Evolutionary conservation across 306 rosid species (phyloP).

Genomic region (Vigna angularis): DNA sequence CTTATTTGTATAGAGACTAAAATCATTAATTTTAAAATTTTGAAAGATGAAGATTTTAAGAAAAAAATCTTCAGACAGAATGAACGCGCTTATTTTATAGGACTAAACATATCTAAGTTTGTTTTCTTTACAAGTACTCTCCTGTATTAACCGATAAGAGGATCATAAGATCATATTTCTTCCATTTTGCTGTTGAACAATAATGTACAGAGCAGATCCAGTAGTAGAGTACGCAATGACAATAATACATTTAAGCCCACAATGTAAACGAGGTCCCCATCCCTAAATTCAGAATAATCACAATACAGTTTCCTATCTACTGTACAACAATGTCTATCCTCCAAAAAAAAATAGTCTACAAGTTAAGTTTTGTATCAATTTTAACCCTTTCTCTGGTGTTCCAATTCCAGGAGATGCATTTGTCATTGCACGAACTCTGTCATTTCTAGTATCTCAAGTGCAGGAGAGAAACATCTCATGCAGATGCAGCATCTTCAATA

Average conservation of each 20-base stretch:
- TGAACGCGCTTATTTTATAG: no score
- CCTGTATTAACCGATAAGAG: constrained; percentile 4
- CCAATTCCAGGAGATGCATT: constrained; percentile 54
- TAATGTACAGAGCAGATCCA: constrained; percentile 53
- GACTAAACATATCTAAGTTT: no score
- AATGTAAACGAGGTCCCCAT: constrained; percentile 40
- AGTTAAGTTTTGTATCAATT: constrained; percentile 36
- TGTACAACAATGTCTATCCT: constrained; percentile 59
- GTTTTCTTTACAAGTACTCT: no score
- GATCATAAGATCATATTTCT: constrained; percentile 43
- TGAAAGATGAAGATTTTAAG: no score
- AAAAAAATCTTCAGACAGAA: no score
- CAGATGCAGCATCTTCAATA: constrained; percentile 46
- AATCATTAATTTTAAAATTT: no score
- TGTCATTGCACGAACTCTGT: constrained; percentile 46
- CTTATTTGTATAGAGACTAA: no score
- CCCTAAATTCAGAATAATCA: constrained; percentile 46
- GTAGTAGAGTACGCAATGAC: constrained; percentile 43
- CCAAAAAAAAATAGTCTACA: constrained; percentile 43
- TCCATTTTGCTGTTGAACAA: constrained; percentile 44
- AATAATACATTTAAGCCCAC: constrained; percentile 49
- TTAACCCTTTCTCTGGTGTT: constrained; percentile 46
- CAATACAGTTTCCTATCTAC: constrained; percentile 51
- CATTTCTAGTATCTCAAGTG: constrained; percentile 44
- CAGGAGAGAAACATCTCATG: constrained; percentile 41